These are phyloP conservation scores for button mushroom (Agaricus bisporus) DNA, from an alignment of 768 basidiomycete species.

Conservation along the genomic window DNA sequence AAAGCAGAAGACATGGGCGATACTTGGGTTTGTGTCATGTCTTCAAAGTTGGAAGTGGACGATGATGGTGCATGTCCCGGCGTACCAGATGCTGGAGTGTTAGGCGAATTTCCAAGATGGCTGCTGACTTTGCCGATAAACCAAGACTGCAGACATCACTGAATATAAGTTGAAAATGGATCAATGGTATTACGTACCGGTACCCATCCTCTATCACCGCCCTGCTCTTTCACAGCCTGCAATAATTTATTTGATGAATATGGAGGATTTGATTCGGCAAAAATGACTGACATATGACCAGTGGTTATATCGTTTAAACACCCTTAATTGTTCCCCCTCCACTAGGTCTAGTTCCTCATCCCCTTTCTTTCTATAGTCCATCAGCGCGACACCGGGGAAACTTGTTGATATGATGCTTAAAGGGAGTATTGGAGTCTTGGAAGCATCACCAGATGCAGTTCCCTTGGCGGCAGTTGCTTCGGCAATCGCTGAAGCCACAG, in stretches of 20 bases:
- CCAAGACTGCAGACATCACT: conserved; percentile 58
- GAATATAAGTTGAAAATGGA: background rate
- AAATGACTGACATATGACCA: conserved; percentile 75
- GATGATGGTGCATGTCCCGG: conserved; percentile 18
- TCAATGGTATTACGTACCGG: conserved; percentile 46
- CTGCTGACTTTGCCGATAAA: conserved; percentile 80
- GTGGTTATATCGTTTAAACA: conserved; percentile 98
- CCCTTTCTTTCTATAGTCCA: conserved; percentile 94
- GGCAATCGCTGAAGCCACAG: conserved; percentile 82
- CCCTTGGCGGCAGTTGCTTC: conserved; percentile 69
- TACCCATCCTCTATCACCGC: conserved; percentile 95
- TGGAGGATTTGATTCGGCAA: conserved; percentile 15
- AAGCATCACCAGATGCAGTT: conserved; percentile 24
- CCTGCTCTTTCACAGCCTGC: conserved; percentile 89
- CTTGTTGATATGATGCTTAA: conserved; percentile 93
- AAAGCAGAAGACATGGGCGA: conserved; percentile 86
- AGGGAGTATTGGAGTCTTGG: conserved; percentile 81
- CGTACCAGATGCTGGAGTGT: conserved; percentile 38
- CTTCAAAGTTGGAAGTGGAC: conserved; percentile 27
- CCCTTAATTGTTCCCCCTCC: conserved; percentile 84
- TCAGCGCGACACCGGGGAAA: conserved; percentile 92
- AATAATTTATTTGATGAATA: conserved; percentile 11
- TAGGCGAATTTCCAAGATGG: conserved; percentile 42
- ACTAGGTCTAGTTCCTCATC: conserved; percentile 86
- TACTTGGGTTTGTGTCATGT: conserved; percentile 42